Conservation (phyloP, 2,329 filamentous ascomycete genomes). For the Fusarium cicatricum region DNA sequence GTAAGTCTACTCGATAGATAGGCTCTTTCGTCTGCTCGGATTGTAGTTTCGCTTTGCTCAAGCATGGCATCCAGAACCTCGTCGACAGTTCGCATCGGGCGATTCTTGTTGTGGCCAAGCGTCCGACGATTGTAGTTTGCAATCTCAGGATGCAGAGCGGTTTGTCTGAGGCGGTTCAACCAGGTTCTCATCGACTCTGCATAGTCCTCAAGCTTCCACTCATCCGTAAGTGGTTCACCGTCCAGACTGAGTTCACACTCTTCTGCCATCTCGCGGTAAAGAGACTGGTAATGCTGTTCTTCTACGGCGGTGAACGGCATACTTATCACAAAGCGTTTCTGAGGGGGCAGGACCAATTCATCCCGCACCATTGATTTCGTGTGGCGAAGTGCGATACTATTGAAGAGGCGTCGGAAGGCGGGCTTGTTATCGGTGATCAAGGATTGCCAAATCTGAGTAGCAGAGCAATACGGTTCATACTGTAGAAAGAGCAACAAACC, state of each 20-base stretch:
- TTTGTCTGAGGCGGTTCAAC: constrained; percentile 80
- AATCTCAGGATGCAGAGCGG: constrained; percentile 85
- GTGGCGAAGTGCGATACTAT: constrained; percentile 79
- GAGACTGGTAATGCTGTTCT: constrained; percentile 83
- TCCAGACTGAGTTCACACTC: constrained; percentile 70
- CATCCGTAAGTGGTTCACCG: constrained; percentile 67
- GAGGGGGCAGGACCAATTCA: constrained; percentile 80
- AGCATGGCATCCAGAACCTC: constrained; percentile 94
- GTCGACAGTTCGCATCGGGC: constrained; percentile 79
- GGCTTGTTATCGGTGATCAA: constrained; percentile 68
- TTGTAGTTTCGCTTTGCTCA: constrained; percentile 75
- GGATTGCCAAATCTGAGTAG: constrained; percentile 71
- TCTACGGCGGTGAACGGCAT: constrained; percentile 91
- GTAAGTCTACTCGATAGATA: constrained; percentile 70
- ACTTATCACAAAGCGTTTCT: constrained; percentile 87
- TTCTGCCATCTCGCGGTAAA: constrained; percentile 79
- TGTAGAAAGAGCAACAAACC: constrained; percentile 84
- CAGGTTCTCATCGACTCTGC: constrained; percentile 81
- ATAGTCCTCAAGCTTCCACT: constrained; percentile 72
- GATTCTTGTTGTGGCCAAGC: constrained; percentile 67
- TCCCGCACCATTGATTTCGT: constrained; percentile 82
- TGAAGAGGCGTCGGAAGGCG: constrained; percentile 75
- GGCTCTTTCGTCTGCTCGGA: constrained; percentile 74
- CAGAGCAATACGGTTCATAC: constrained; percentile 77
- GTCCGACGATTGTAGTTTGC: constrained; percentile 71